These are phyloP conservation scores for Alternaria rosae DNA, from an alignment of 2,329 filamentous ascomycete genomes.

Conservation along the genomic window DNA sequence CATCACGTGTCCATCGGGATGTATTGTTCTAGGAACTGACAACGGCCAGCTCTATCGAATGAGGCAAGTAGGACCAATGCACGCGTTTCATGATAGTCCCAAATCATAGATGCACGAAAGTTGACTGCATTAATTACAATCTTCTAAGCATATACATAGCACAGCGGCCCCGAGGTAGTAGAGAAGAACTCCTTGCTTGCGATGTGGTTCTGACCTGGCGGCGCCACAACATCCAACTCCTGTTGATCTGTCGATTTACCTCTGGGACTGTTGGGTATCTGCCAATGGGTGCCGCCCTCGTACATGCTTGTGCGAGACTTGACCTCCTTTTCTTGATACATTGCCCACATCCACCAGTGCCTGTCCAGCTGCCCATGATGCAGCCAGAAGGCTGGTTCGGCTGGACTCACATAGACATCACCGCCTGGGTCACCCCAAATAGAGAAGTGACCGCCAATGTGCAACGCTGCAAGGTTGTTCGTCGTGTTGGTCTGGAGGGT, in stretches of 20 bases:
- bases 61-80: neutral
- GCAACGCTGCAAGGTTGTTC: constrained; percentile 36
- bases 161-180: constrained; percentile 42
- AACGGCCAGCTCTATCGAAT: neutral
- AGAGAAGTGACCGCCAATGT: constrained; percentile 56
- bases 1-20: constrained; percentile 3
- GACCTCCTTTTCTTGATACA: constrained; percentile 43
- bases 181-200: constrained; percentile 38
- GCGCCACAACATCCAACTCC: constrained; percentile 36
- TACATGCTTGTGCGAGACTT: constrained; percentile 41
- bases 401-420: constrained; percentile 57
- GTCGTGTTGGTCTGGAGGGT: constrained; percentile 28
- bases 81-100: neutral
- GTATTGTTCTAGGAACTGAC: neutral
- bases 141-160: constrained; percentile 42
- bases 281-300: constrained; percentile 55
- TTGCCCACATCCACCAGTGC: constrained; percentile 61
- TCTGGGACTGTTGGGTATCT: constrained; percentile 51
- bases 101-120: neutral
- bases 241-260: constrained; percentile 45
- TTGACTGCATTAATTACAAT: neutral
- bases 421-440: constrained; percentile 55
- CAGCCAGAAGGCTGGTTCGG: constrained; percentile 57
- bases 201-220: constrained; percentile 30
- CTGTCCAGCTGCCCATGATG: constrained; percentile 59